Base-by-base conservation (phyloP, 768 basidiomycete genomes). In the Termitomyces sp. region DNA sequence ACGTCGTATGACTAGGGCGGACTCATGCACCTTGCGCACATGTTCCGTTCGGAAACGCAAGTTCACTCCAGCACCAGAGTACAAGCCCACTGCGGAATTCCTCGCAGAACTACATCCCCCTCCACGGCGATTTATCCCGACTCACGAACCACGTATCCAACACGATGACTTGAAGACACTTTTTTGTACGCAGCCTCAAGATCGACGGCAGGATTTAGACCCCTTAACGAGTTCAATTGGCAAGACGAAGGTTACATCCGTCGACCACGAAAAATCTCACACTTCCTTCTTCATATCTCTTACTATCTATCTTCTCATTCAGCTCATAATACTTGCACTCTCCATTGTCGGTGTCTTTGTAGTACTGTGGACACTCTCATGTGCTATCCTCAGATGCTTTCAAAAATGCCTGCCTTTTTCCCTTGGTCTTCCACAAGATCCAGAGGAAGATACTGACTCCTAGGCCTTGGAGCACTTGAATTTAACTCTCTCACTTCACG, bases 1-100 rank as follows among this genome's bases (percentile, higher is more conserved):
- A 24, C 66, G 66, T 18, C 66, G 64, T 20, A 65, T 59, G 59
- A 63, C 64, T 11, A 55, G 49, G 35, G 66, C 39, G 5, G 64
- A 67, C 59, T 57, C 64, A 2, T 49, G 39, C 5, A 57, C 56
- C 42, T 42, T 67, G 32, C 49, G 60, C n/a, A 36, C 49, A 9
- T 39, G 52, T 20, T 67, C 66, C 5, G 46, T 61, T 28, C 65
- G 65, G 7, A 44, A 58, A 38, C 59, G 59, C 59, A 60, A 58
- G n/a, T 35, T 38, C 48, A 52, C 56, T 32, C 48, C 45, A 12
- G 22, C 33, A 38, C 51, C 58, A 12, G 40, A 52, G 28, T 54
- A 60, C 24, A 18, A 39, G 5, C 44, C 53, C 7, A 49, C 57
- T 12, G 33, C 60, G 4, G 59, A 58, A 28, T 55, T 28, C 12